These are phyloP conservation scores for Ogataea methanolica DNA, from an alignment of 805 yeast genomes.

Conservation along the genomic window DNA sequence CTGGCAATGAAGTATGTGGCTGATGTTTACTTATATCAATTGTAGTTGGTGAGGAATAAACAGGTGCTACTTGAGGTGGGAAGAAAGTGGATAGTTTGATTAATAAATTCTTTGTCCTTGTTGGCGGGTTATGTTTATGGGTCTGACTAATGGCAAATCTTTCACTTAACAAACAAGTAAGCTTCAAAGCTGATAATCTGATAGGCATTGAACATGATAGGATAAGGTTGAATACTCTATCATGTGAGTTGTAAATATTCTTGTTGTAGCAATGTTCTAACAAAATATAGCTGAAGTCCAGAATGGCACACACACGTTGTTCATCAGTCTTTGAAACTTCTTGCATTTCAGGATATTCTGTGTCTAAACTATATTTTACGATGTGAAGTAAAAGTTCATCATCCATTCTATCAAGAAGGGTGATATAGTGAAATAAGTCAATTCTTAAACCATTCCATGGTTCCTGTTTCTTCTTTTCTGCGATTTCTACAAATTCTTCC, in stretches of 20 bases:
- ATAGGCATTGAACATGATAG: slow-evolving; percentile 57
- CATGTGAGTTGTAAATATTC: slow-evolving; percentile 61
- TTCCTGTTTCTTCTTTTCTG: slow-evolving; percentile 16
- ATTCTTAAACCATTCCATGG: slow-evolving; percentile 32
- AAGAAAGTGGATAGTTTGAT: slow-evolving; percentile 44
- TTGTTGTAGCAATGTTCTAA: slow-evolving; percentile 68
- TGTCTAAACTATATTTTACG: slow-evolving; percentile 47
- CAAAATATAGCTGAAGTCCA: slow-evolving; percentile 57
- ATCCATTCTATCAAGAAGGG: slow-evolving; percentile 73
- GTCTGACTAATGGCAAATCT: slow-evolving; percentile 46
- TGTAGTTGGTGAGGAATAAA: slow-evolving; percentile 12
- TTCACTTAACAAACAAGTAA: slow-evolving; percentile 52
- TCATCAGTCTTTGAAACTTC: slow-evolving; percentile 45
- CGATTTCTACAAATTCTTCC: slow-evolving; percentile 17
- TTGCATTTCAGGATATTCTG: slow-evolving; percentile 42
- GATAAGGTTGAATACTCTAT: slow-evolving; percentile 53
- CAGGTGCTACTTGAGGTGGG: slow-evolving; percentile 34
- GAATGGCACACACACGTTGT: slow-evolving; percentile 41
- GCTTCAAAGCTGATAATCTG: slow-evolving; percentile 52
- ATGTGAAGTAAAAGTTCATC: slow-evolving; percentile 52
- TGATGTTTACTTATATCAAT: slow-evolving; percentile 8
- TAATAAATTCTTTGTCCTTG: slow-evolving; percentile 40
- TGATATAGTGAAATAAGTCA: slow-evolving; percentile 70
- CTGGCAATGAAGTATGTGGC: too few species aligned
- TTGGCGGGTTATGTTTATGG: slow-evolving; percentile 39